A percentile compares a stretch with the other conserved stretches of the same genome.
Conservation (phyloP, 345 rosid genomes). For the Gynandropsis gynandra region DNA sequence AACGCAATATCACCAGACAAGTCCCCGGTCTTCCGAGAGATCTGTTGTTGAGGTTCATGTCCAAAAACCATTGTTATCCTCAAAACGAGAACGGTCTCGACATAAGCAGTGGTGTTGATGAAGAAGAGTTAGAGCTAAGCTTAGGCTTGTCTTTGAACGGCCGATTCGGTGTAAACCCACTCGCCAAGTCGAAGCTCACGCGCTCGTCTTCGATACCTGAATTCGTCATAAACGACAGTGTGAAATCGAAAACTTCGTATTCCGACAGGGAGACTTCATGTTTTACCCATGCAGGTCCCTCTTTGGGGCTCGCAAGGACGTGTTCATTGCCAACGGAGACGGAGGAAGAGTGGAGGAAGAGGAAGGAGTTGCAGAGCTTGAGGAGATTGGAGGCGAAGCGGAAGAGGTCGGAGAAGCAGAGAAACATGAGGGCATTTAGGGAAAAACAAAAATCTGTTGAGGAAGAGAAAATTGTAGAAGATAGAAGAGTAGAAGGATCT, state of each 20-base stretch:
- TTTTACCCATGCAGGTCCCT: constrained; percentile 8
- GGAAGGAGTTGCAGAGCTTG: constrained; percentile 53
- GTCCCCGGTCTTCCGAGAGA: constrained; percentile 21
- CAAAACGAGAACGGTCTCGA: constrained; percentile 5
- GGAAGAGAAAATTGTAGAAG: constrained; percentile 27
- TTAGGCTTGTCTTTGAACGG: constrained; percentile 77
- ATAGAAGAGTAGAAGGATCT: constrained; percentile 32
- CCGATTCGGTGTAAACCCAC: constrained; percentile 72
- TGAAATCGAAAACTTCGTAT: constrained; percentile 18
- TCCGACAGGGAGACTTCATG: constrained; percentile 15
- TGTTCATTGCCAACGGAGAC: constrained; percentile 58
- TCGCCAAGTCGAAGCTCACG: constrained; percentile 32
- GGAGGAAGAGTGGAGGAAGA: constrained; percentile 68
- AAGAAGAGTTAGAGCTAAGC: constrained; percentile 60
- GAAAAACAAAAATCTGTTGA: constrained; percentile 18
- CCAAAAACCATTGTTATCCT: constrained; percentile 21
- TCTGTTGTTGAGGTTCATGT: constrained; percentile 39
- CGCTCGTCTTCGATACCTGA: constrained; percentile 62
- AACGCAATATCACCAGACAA: constrained; percentile 22
- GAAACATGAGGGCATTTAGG: constrained; percentile 30
- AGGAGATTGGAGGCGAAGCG: constrained; percentile 76
- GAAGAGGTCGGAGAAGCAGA: constrained; percentile 69
- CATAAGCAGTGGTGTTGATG: constrained; percentile 24
- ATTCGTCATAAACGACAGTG: constrained; percentile 30
- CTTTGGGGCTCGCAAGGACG: constrained; percentile 38